These are phyloP conservation scores for Globisporangium iwayamae DNA, from an alignment of 352 stramenopile species.

Conservation along the genomic window DNA sequence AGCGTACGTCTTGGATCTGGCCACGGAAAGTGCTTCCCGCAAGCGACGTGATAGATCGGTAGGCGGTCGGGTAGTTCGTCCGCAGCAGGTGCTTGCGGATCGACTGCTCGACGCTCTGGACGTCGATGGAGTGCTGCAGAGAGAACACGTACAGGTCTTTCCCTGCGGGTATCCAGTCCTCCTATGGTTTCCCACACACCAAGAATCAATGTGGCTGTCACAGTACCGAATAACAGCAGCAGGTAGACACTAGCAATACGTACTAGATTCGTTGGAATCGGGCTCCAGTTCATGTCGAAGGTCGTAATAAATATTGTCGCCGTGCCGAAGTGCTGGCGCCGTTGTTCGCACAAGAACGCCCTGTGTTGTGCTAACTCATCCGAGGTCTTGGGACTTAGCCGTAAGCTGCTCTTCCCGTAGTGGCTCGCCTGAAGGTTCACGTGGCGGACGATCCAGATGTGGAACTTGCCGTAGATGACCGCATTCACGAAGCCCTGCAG, in stretches of 20 bases:
- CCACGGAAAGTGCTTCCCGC: conserved; percentile 55
- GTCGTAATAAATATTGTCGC: conserved; percentile 77
- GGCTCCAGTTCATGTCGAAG: conserved; percentile 78
- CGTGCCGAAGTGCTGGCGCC: conserved; percentile 64
- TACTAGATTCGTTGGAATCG: conserved; percentile 63
- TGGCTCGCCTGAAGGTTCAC: conserved; percentile 36
- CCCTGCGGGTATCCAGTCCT: conserved; percentile 66
- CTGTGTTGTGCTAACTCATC: conserved; percentile 37
- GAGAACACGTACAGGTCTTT: conserved; percentile 86
- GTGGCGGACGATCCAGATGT: conserved; percentile 73
- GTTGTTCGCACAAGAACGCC: conserved; percentile 32
- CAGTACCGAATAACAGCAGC: neutral
- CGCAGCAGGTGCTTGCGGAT: conserved; percentile 70
- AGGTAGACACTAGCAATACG: neutral
- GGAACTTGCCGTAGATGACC: conserved; percentile 85
- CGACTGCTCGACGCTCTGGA: conserved; percentile 59
- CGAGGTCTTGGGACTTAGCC: conserved; percentile 39
- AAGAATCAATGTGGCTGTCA: neutral
- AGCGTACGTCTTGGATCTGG: conserved; percentile 62
- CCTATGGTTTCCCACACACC: conserved; percentile 16
- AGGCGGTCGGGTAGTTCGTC: conserved; percentile 77
- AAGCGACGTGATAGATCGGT: conserved; percentile 78
- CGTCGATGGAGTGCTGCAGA: conserved; percentile 66
- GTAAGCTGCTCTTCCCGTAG: conserved; percentile 26
- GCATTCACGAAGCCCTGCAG: conserved; percentile 83